Evolutionary conservation across 129 eudicot species (phyloP), one percentile per base, ranked within the genome.

Genomic region (Logfia minima): DNA sequence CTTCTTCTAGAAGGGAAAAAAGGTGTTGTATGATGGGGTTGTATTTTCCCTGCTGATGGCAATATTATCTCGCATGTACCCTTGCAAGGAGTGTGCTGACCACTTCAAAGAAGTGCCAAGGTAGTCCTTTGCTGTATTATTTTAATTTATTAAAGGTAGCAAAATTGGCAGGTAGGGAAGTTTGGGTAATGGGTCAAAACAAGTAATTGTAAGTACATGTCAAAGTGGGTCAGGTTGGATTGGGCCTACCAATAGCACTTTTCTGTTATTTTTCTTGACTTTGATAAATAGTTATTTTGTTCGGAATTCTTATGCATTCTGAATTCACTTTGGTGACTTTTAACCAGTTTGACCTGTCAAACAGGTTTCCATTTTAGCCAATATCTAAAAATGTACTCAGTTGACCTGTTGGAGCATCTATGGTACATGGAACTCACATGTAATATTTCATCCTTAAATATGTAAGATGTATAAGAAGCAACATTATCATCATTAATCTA

Each of bases 11-110:
- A 23, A 13, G 68, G 58, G 31, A 59, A 62, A 66, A 26, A 32
- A 51, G 16, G 37, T 35, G 75, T 41, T 13, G 19, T 10, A 41
- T 56, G 34, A 74, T 29, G 66, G 64, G 26, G 23, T 74, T 75
- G 23, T 56, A 19, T 45, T 71, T 74, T 76, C 21, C 63, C 63
- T 86, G 85, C 90, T 91, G 99, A 89, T 95, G 99, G 93, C 93
- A 68, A 91, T 95, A 80, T 39, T 91, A 71, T 91, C 99, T 39
- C 94, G 99, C 63, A 89, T 95, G 83, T 95, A 91, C 81, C 99
- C 99, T 74, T 95, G 99, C 70, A 85, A 89, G 84, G 99, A 95
- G 80, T 95, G 99, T 74, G 99, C 99, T 23, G 99, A 95, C 81
- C 99, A 95, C 89, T 95, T 95, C 68, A 91, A 95, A 83, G 97